Percentiles rank a stretch among this genome's conserved stretches.
phyloP scores from a whole-genome alignment of 2,329 filamentous ascomycete species.

The Leptodontidium sp. region DNA sequence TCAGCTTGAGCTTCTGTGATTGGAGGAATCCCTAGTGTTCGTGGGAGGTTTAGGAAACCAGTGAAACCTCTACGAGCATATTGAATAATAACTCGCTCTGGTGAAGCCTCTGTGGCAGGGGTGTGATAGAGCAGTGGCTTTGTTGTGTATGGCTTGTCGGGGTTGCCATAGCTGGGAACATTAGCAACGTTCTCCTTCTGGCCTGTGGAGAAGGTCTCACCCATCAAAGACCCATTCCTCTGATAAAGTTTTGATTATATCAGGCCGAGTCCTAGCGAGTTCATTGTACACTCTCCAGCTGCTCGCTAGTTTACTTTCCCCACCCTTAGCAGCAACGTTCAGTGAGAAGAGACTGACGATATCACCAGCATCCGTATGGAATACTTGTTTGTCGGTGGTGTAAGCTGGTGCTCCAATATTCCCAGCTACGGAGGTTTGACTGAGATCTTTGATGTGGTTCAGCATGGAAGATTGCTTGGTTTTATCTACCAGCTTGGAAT shows the following conservation, averaged over 20 bases:
- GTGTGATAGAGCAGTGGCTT: conserved; percentile 66
- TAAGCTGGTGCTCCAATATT: conserved; percentile 66
- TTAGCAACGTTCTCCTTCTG: not conserved
- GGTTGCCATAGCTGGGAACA: conserved; percentile 59
- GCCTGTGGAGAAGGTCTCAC: conserved; percentile 17
- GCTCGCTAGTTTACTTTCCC: conserved; percentile 60
- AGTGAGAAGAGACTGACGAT: conserved; percentile 59
- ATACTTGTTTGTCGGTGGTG: conserved; percentile 66
- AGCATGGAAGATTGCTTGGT: conserved; percentile 60
- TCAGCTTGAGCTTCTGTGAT: conserved; percentile 55
- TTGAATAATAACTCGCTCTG: conserved; percentile 65
- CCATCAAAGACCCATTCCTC: conserved; percentile 57
- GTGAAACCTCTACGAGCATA: conserved; percentile 68
- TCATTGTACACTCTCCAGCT: conserved; percentile 64
- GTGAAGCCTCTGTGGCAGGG: conserved; percentile 52
- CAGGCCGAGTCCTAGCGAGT: conserved; percentile 58
- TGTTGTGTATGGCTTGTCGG: conserved; percentile 53
- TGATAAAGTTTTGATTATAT: conserved; percentile 59
- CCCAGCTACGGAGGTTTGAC: conserved; percentile 46
- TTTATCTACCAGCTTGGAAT: conserved; percentile 52
- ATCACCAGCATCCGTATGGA: conserved; percentile 61
- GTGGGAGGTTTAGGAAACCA: conserved; percentile 62
- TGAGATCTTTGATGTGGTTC: conserved; percentile 70
- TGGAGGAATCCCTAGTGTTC: conserved; percentile 62
- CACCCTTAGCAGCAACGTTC: conserved; percentile 56